Evolutionary conservation across 2,329 filamentous ascomycete species (phyloP), one percentile per base, ranked within the genome.

Genomic region (Trichoderma aggressivum): DNA sequence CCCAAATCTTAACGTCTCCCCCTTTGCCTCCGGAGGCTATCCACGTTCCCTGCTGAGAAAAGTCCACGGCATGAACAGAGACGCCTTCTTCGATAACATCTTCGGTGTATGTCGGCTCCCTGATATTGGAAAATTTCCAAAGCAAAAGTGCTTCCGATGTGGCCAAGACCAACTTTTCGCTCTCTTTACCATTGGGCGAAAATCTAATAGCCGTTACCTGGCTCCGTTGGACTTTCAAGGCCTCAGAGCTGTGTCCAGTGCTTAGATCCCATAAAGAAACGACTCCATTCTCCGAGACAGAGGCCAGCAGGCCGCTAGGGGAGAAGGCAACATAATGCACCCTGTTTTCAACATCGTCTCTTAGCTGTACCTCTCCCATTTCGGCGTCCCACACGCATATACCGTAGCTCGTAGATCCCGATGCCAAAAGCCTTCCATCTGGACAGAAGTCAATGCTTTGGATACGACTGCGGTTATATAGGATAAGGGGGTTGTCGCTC

Each of bases 181-280:
- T 2, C 39, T 1, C 3, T 12, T 12, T n/a, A 1, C 4, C 4
- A 6, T 47, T 21, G 21, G 43, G 43, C 0, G 43, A 47, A 47
- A 47, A 47, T 6, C 18, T 7, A 47, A 47, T 4, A 47, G 39
- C 39, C 16, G 16, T n/a, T n/a, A 16, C 3, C 14, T 39, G 1
- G 1, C 36, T 0, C 7, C 6, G 5, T 14, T 34, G 1, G 32
- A 34, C 32, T 0, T 4, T 4, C 4, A 7, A 18, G 5, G 14
- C 3, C 6, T 39, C 18, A 3, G 3, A 3, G 18, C 36, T 7
- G 16, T 6, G 16, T 43, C 43, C 43, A 3, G 43, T 47, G n/a
- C 2, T 47, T 2, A 47, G 0, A 1, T 47, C n/a, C 18, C n/a
- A 47, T n/a, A 47, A 0, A 0, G 3, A 0, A 5, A 43, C 0